Percentiles rank a stretch among this genome's conserved stretches.
Conservation (phyloP, 1,139 yeast genomes). For the Scheffersomyces insectosa region DNA sequence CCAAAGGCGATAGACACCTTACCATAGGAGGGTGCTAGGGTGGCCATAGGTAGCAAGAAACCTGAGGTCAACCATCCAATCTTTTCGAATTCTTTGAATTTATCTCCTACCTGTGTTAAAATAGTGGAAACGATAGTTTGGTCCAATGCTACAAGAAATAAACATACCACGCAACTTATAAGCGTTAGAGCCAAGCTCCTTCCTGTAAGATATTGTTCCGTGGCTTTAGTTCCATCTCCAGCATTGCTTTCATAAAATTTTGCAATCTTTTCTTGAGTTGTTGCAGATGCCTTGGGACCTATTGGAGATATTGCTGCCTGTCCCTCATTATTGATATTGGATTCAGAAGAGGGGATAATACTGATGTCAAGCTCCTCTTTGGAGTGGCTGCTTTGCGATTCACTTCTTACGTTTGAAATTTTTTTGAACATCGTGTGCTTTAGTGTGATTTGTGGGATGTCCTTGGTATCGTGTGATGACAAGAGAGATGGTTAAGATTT, state of each 20-base stretch:
- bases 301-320: no score
- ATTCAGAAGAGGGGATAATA: no score
- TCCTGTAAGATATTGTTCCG: constrained; percentile 52
- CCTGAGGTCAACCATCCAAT: constrained; percentile 66
- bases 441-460: no score
- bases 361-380: no score
- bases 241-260: constrained; percentile 47
- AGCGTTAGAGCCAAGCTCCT: constrained; percentile 39
- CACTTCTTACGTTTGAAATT: no score
- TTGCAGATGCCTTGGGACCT: no score
- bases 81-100: constrained; percentile 54
- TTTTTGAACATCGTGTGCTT: no score
- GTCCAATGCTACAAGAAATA: constrained; percentile 66
- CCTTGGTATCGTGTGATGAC: no score
- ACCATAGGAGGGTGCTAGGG: constrained; percentile 62
- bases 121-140: constrained; percentile 67
- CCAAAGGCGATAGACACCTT: constrained; percentile 63
- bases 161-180: constrained; percentile 45
- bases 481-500: no score
- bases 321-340: no score
- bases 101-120: constrained; percentile 53
- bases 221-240: constrained; percentile 56
- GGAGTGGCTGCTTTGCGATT: no score
- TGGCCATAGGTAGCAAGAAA: constrained; percentile 59
- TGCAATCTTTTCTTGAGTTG: background rate